A percentile compares a stretch with the other conserved stretches of the same genome.
Conservation (phyloP, 164 flowering plant genomes). For the Platanus orientalis region DNA sequence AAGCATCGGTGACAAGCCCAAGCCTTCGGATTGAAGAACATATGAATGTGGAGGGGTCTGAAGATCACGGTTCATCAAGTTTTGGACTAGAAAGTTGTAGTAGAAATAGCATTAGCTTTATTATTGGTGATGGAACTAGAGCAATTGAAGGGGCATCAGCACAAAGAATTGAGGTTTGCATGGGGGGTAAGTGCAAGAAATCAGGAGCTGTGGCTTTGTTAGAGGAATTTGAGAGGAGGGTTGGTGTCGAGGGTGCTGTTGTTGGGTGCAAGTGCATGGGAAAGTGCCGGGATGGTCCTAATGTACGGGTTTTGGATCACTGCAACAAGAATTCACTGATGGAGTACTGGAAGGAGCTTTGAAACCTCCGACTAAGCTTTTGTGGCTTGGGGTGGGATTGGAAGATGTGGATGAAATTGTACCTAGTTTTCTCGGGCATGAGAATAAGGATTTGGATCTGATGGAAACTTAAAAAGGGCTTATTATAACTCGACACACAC, state of each 20-base stretch:
- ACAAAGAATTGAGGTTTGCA: constrained; percentile 71
- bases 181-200: constrained; percentile 87
- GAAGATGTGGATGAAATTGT: constrained; percentile 48
- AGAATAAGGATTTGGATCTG: constrained; percentile 15
- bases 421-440: constrained; percentile 30
- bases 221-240: constrained; percentile 45
- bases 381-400: constrained; percentile 51
- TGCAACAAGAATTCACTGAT: not conserved
- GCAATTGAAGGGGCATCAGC: not conserved
- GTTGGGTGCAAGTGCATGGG: constrained; percentile 96
- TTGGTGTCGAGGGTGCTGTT: constrained; percentile 51
- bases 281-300: constrained; percentile 72
- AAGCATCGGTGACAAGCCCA: not conserved
- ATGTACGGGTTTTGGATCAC: constrained; percentile 46
- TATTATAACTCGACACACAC: too few relatives aligned
- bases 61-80: not conserved
- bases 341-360: constrained; percentile 20
- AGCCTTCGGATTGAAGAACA: not conserved
- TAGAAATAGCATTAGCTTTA: not conserved
- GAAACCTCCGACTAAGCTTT: constrained; percentile 17
- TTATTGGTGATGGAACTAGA: not conserved
- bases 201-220: constrained; percentile 56
- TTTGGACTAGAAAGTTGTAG: constrained; percentile 8
- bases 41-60: not conserved
- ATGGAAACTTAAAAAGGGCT: not conserved